Evolutionary conservation across 352 stramenopile genomes (phyloP).

Genomic region (Pythium folliculosum): DNA sequence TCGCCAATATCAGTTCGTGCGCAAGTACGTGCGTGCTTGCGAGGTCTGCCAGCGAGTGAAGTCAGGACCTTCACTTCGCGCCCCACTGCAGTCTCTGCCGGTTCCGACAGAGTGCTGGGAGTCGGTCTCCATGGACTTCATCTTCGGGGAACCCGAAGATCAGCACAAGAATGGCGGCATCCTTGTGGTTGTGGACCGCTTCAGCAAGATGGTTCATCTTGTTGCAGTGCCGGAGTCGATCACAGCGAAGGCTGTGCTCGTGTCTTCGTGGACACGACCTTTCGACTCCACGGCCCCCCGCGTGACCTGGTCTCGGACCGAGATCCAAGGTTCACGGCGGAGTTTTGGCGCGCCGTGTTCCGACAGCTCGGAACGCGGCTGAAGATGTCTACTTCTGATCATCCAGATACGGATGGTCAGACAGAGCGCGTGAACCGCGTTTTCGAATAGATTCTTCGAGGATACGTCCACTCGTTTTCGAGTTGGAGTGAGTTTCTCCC

Average conservation of each 20-base stretch:
- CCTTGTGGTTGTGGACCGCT: conserved; percentile 28
- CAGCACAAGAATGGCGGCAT: conserved; percentile 18
- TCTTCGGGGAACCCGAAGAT: conserved; percentile 14
- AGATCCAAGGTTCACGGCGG: conserved; percentile 22
- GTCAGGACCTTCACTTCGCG: conserved; percentile 4
- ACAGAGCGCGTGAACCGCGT: conserved; percentile 20
- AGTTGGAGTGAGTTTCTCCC: conserved; percentile 22
- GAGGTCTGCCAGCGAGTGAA: conserved; percentile 32
- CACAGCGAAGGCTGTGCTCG: conserved; percentile 17
- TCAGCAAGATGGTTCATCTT: conserved; percentile 30
- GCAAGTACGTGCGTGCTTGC: conserved; percentile 29
- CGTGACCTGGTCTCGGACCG: conserved; percentile 21
- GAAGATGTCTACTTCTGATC: conserved; percentile 15
- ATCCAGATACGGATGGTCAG: conserved; percentile 15
- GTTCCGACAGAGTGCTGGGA: conserved; percentile 19
- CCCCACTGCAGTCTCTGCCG: conserved; percentile 19
- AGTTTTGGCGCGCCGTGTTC: conserved; percentile 27
- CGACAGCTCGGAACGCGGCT: conserved; percentile 5
- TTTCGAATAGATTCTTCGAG: conserved; percentile 18
- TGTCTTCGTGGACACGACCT: conserved; percentile 28
- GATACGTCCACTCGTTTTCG: conserved; percentile 18
- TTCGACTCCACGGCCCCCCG: conserved; percentile 21
- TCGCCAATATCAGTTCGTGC: conserved; percentile 26
- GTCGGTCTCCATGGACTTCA: conserved; percentile 28
- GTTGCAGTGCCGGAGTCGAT: conserved; percentile 11